Percentiles rank a stretch among this genome's conserved stretches.
Evolutionary conservation across 306 rosid species (phyloP).

Genomic region (Cucumis melo): DNA sequence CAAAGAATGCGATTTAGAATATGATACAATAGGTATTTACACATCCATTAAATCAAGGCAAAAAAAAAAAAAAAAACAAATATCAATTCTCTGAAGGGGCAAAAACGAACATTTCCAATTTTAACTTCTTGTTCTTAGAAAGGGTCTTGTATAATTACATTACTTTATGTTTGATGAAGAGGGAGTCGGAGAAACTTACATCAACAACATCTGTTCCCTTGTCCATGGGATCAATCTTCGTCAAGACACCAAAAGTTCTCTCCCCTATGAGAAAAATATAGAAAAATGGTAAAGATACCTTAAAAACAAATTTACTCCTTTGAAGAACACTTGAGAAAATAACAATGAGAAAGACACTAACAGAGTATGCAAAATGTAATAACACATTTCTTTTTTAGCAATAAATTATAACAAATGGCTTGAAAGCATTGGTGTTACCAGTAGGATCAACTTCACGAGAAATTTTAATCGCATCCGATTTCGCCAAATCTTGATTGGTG

Average conservation of each 20-base stretch:
- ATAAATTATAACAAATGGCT: background rate
- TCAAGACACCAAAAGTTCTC: slow-evolving; percentile 87
- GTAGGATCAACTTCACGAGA: slow-evolving; percentile 96
- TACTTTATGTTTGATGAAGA: background rate
- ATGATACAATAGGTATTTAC: background rate
- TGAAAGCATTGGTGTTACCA: slow-evolving; percentile 24
- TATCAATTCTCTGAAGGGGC: background rate
- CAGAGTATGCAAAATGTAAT: background rate
- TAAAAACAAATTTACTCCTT: background rate
- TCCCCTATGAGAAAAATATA: slow-evolving; percentile 44
- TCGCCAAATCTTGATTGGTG: slow-evolving; percentile 97
- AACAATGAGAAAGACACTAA: background rate
- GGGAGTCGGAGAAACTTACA: slow-evolving; percentile 32
- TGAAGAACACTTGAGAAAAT: background rate
- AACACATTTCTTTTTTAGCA: background rate
- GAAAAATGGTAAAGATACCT: background rate
- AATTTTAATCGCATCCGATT: slow-evolving; percentile 90
- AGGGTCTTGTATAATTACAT: background rate
- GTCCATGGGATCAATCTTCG: slow-evolving; percentile 97
- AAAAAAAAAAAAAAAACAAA: background rate
- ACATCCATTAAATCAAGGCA: background rate
- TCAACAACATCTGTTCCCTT: slow-evolving; percentile 98
- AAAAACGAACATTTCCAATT: no score
- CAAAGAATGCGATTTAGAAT: slow-evolving; percentile 9
- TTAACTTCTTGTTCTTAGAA: background rate